Conservation (phyloP, 2,329 filamentous ascomycete species). For the Nannizzia gypsea region DNA sequence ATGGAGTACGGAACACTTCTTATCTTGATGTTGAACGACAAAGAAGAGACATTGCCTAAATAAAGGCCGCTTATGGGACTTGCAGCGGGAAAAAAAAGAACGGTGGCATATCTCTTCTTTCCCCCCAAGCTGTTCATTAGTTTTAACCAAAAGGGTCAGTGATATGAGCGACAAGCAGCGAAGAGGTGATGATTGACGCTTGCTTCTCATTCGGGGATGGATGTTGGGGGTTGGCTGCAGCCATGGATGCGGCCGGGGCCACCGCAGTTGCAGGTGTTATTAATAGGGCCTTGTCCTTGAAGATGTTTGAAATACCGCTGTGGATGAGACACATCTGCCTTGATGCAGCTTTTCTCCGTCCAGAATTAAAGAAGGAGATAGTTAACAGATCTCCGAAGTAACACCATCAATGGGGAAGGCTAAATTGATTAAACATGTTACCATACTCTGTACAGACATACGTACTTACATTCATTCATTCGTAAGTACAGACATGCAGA, state of each 20-base stretch:
- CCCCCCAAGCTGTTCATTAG: too few species aligned
- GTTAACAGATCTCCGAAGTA: background rate
- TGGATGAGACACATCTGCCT: background rate
- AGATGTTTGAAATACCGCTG: conserved; percentile 1
- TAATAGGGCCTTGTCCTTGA: background rate
- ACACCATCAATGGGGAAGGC: background rate
- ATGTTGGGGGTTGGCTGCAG: background rate
- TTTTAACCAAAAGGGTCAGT: too few species aligned
- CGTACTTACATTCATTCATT: too few species aligned
- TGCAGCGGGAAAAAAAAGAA: background rate
- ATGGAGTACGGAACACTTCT: background rate
- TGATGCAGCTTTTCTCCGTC: background rate
- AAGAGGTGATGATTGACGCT: background rate
- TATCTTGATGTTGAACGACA: background rate
- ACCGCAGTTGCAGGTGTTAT: background rate
- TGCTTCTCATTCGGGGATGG: background rate
- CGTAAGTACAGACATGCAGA: too few species aligned
- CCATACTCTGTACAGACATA: too few species aligned
- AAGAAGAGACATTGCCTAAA: too few species aligned
- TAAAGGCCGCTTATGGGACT: too few species aligned
- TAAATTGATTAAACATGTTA: background rate
- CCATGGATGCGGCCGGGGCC: background rate
- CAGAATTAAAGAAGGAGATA: background rate
- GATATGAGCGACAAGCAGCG: too few species aligned
- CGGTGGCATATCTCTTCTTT: background rate